Evolutionary conservation across 169 alveolate genomes (phyloP), one percentile per base, ranked within the genome.

Genomic region (Plasmodium coatneyi): DNA sequence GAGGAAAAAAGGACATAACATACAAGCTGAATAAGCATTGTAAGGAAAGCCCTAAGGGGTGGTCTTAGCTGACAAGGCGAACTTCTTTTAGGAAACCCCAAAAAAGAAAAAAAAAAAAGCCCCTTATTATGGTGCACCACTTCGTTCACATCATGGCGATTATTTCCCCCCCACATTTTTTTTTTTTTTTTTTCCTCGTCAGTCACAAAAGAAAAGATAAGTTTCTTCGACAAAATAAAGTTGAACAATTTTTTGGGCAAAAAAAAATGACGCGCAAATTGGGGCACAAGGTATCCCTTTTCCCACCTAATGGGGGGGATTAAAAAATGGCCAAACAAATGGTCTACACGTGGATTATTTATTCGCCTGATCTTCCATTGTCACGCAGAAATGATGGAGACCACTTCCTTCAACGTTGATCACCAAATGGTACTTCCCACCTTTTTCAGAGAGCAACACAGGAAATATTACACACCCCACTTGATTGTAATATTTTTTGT

Each of bases 171-270:
- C 4, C 19, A 1, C 3, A 1, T 46, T 46, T 46, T 46, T 46
- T 46, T 46, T 12, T 12, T 46, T 82, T 60, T 82, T 34, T 66
- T 36, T 34, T 16, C 49, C 30, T 60, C n/a, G 14, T 25, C n/a
- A 83, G 92, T 41, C 1, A 14, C 36, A 36, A 83, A 71, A 28
- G 16, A 16, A 39, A 83, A 43, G 30, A 34, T 41, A 43, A 72
- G 92, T 14, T 83, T 83, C 76, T 83, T 83, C 46, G 92, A 83
- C 52, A 83, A 71, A 83, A 83, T 83, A 83, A 83, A 83, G 32
- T 70, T 83, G 54, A 83, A 83, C 70, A 83, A 71, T 70, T 83
- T 83, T 66, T 83, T 83, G 70, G 80, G 92, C n/a, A 81, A 81
- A 56, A 52, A 41, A 25, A 81, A 56, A 56, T 81, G 41, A 81